Conservation (phyloP, 2,329 filamentous ascomycete species). For the Botrytis sinoallii region DNA sequence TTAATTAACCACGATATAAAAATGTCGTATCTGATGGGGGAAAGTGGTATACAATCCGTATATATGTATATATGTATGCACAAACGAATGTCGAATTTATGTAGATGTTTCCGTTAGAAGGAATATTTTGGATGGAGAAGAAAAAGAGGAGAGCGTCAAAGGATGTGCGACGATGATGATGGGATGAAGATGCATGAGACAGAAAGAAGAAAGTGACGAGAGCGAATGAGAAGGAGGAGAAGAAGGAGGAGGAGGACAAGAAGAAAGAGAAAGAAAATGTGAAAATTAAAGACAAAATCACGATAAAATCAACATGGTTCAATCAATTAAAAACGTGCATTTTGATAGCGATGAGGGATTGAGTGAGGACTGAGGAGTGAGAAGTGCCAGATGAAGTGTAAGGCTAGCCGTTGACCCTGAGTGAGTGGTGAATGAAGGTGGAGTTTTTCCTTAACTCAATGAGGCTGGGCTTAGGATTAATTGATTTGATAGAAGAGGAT, state of each 20-base stretch:
- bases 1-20: constrained; percentile 7
- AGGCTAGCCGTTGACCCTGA: not conserved
- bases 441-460: not conserved
- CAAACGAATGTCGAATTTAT: not conserved
- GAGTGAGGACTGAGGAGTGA: not conserved
- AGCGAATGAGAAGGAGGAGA: not conserved
- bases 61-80: not conserved
- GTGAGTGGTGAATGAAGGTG: not conserved
- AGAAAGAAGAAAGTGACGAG: constrained; percentile 13
- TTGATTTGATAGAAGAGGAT: not conserved
- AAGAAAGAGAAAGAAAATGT: not conserved
- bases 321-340: not conserved
- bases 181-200: not conserved
- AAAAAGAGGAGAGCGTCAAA: not conserved
- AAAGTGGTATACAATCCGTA: not conserved
- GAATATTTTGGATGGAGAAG: not conserved
- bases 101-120: not conserved
- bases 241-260: not conserved
- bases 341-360: not conserved
- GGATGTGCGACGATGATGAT: not conserved
- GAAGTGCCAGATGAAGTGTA: not conserved
- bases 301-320: not conserved
- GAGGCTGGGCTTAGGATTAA: not conserved
- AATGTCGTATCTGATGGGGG: not conserved
- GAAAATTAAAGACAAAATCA: not conserved